Conservation (phyloP, 805 yeast species). For the Wickerhamiella galacta region DNA sequence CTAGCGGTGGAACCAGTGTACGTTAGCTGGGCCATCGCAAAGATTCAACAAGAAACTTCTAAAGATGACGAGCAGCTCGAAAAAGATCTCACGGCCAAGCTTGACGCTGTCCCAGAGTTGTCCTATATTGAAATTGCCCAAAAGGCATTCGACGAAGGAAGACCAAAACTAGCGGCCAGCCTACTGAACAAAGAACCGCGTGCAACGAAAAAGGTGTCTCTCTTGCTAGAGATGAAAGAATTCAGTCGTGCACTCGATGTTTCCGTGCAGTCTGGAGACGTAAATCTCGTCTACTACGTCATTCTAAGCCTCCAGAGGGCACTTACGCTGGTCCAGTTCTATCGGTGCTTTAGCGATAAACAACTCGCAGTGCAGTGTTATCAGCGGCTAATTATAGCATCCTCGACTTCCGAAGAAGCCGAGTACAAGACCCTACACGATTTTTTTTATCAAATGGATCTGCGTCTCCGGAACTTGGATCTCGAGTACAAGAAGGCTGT, state of each 20-base stretch:
- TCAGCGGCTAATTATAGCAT: slow-evolving; percentile 19
- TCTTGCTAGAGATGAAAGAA: slow-evolving; percentile 56
- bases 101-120: slow-evolving; percentile 28
- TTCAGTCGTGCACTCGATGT: slow-evolving; percentile 50
- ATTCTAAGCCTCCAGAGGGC: slow-evolving; percentile 38
- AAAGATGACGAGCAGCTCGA: slow-evolving; percentile 43
- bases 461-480: slow-evolving; percentile 30
- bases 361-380: slow-evolving; percentile 28
- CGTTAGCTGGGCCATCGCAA: slow-evolving; percentile 65
- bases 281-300: slow-evolving; percentile 42
- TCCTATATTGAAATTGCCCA: slow-evolving; percentile 44
- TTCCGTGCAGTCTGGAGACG: slow-evolving; percentile 43
- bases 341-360: slow-evolving; percentile 40
- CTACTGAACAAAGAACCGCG: slow-evolving; percentile 54
- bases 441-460: slow-evolving; percentile 50
- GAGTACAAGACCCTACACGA: slow-evolving; percentile 31
- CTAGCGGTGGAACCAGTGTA: slow-evolving; percentile 38
- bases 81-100: slow-evolving; percentile 30
- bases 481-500: slow-evolving; percentile 1
- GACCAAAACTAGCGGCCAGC: slow-evolving; percentile 46
- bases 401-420: slow-evolving; percentile 8
- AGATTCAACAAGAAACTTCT: slow-evolving; percentile 36
- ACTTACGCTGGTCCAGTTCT: slow-evolving; percentile 49
- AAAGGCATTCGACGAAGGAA: slow-evolving; percentile 67
- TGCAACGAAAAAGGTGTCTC: slow-evolving; percentile 41